phyloP scores from a whole-genome alignment of 345 rosid species.

The Erucastrum elatum region DNA sequence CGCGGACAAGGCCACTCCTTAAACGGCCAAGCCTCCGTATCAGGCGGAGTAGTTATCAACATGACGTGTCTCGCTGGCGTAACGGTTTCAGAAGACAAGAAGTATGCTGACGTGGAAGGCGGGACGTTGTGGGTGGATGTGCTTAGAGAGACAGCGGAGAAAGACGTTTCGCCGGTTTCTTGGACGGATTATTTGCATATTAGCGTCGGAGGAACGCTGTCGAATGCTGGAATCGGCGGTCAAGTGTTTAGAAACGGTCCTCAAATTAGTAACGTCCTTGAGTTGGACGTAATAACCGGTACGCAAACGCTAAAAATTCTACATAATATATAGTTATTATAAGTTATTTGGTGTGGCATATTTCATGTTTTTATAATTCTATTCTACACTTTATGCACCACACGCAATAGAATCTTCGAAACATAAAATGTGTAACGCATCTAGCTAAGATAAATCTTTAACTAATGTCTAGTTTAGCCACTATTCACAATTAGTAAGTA shows the following conservation, averaged over 20 bases:
- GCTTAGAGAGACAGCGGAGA: constrained; percentile 51
- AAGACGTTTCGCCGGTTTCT: constrained; percentile 79
- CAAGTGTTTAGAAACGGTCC: constrained; percentile 88
- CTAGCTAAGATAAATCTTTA: neutral
- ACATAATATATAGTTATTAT: neutral
- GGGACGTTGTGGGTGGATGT: constrained; percentile 86
- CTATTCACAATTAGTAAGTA: neutral
- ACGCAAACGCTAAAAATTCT: constrained; percentile 9
- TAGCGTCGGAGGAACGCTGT: constrained; percentile 90
- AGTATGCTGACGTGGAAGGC: constrained; percentile 74
- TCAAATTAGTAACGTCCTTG: constrained; percentile 84
- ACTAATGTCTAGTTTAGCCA: neutral
- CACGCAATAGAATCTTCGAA: constrained; percentile 25
- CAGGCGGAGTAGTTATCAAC: constrained; percentile 69
- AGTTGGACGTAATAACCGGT: constrained; percentile 95
- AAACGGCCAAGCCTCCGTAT: constrained; percentile 76
- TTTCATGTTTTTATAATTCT: constrained; percentile 16
- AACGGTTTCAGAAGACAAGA: constrained; percentile 44
- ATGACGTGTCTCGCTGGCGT: constrained; percentile 58
- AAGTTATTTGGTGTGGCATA: neutral
- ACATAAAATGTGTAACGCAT: constrained; percentile 28
- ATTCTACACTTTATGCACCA: constrained; percentile 21
- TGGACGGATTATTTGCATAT: constrained; percentile 91
- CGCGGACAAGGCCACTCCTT: constrained; percentile 87
- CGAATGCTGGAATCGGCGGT: constrained; percentile 92